Base-by-base conservation (phyloP, 345 rosid genomes). In the Citrus hindsii region DNA sequence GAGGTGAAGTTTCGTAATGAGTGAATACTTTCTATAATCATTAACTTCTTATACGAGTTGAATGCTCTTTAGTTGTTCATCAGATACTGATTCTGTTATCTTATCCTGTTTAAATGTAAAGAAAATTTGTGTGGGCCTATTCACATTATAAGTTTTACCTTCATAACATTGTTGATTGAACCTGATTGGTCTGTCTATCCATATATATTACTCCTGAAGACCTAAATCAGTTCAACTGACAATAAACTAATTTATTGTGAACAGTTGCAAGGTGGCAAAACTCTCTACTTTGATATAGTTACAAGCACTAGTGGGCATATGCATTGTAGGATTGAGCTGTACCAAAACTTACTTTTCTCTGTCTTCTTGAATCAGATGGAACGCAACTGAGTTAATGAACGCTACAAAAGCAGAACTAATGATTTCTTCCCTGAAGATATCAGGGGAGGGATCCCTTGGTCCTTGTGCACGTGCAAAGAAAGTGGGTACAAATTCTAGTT, bases 301-400 rank as follows among this genome's bases (percentile, higher is more conserved):
- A 40, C 21, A 25, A 61, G 77, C 24, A 19, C 38, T 25, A 28
- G 2, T 66, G 28, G 16, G 46, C 37, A 32, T 66, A 7, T 76
- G 77, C 56, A 30, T 65, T 21, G 14, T 59, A 53, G 69, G 22
- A 53, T 46, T 37, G 51, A 37, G 75, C 63, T 73, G 38, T 25
- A n/a, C 13, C 76, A 19, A 79, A 55, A 65, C 65, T 38, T n/a
- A 24, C n/a, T 71, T 80, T 40, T 79, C 77, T 70, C 19, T 71
- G 25, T 35, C 30, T 61, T 71, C 75, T 75, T 87, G 77, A 40
- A 79, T 59, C 84, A 93, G 98, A 82, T 88, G 87, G 90, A 82
- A 76, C 30, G 55, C 75, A 76, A 75, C 79, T 68, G 89, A 92
- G 75, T 80, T 88, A 76, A 82, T 90, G 37, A 69, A 51, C 61